Evolutionary conservation across 768 basidiomycete species (phyloP).

Genomic region (Leccinum incarnatum): DNA sequence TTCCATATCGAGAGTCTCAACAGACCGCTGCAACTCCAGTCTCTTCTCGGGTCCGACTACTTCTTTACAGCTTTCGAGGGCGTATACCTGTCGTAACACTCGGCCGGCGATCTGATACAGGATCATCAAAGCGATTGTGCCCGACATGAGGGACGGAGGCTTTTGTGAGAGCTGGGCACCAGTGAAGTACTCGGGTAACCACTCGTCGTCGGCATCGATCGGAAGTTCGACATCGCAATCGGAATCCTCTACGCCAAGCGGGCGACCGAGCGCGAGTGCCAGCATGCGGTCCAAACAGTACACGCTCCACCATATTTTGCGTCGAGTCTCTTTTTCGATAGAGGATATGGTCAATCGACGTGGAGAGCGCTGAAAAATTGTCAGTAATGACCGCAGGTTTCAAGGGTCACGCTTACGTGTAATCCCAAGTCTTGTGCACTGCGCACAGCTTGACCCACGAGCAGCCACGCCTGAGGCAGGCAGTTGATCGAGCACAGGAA

Average conservation of each 20-base stretch:
- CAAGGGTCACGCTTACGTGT: slow-evolving; percentile 59
- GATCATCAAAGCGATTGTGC: slow-evolving; percentile 69
- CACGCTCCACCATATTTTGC: slow-evolving; percentile 94
- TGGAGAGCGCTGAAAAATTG: slow-evolving; percentile 65
- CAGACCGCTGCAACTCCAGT: slow-evolving; percentile 70
- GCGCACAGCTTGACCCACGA: slow-evolving; percentile 87
- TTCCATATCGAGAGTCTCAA: slow-evolving; percentile 74
- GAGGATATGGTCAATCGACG: slow-evolving; percentile 65
- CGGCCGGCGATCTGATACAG: slow-evolving; percentile 85
- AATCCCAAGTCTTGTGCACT: slow-evolving; percentile 89
- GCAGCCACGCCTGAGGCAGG: slow-evolving; percentile 90
- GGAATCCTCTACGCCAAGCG: slow-evolving; percentile 82
- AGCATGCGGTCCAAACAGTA: slow-evolving; percentile 91
- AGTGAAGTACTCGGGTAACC: slow-evolving; percentile 66
- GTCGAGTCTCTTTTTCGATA: slow-evolving; percentile 84
- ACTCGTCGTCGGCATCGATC: slow-evolving; percentile 78
- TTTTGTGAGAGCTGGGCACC: slow-evolving; percentile 56
- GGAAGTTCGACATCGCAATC: slow-evolving; percentile 91
- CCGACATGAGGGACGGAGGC: slow-evolving; percentile 74
- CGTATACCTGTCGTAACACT: slow-evolving; percentile 80
- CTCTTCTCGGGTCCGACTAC: slow-evolving; percentile 71
- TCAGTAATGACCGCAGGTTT: slow-evolving; percentile 14
- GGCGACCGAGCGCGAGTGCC: slow-evolving; percentile 84
- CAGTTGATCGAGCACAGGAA: slow-evolving; percentile 93
- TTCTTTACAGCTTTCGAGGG: slow-evolving; percentile 74